A percentile compares a stretch with the other conserved stretches of the same genome.
Evolutionary conservation across 768 basidiomycete genomes (phyloP).

Genomic region (Lactarius akahatsu): DNA sequence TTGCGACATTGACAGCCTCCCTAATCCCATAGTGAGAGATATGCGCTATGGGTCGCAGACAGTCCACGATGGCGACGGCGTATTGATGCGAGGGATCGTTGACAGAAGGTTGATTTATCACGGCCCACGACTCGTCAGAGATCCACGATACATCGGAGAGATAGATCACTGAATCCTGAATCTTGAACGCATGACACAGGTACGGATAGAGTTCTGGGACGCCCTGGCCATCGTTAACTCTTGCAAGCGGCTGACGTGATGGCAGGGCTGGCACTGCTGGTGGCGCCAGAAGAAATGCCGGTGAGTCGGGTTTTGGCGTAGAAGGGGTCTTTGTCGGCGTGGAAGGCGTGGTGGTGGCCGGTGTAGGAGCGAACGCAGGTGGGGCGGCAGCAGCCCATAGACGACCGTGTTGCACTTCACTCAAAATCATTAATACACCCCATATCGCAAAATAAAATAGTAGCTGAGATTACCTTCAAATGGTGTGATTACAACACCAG

Average conservation of each 20-base stretch:
- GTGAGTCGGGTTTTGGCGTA: conserved; percentile 23
- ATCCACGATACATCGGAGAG: conserved; percentile 82
- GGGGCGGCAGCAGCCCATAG: conserved; percentile 49
- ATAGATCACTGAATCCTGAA: conserved; percentile 68
- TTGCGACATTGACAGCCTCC: conserved; percentile 55
- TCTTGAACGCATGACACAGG: conserved; percentile 66
- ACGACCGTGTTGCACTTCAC: conserved; percentile 67
- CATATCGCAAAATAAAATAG: not conserved
- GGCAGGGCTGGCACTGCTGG: not conserved
- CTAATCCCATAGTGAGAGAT: conserved; percentile 80
- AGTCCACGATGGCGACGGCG: conserved; percentile 73
- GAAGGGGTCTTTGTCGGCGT: conserved; percentile 34
- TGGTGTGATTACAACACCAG: conserved; percentile 62
- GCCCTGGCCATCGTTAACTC: conserved; percentile 10
- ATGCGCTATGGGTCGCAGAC: conserved; percentile 62
- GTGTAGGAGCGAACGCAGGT: conserved; percentile 43
- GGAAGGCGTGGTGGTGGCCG: conserved; percentile 37
- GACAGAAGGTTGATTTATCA: conserved; percentile 39
- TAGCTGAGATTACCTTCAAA: conserved; percentile 53
- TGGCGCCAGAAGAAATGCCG: conserved; percentile 1
- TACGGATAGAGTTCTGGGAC: conserved; percentile 51
- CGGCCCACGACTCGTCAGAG: conserved; percentile 67
- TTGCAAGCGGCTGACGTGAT: conserved; percentile 14
- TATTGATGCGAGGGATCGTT: conserved; percentile 35
- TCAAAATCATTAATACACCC: conserved; percentile 5